phyloP scores from a whole-genome alignment of 1,284 basidiomycete genomes.

The Melanopsichium pennsylvanicum region DNA sequence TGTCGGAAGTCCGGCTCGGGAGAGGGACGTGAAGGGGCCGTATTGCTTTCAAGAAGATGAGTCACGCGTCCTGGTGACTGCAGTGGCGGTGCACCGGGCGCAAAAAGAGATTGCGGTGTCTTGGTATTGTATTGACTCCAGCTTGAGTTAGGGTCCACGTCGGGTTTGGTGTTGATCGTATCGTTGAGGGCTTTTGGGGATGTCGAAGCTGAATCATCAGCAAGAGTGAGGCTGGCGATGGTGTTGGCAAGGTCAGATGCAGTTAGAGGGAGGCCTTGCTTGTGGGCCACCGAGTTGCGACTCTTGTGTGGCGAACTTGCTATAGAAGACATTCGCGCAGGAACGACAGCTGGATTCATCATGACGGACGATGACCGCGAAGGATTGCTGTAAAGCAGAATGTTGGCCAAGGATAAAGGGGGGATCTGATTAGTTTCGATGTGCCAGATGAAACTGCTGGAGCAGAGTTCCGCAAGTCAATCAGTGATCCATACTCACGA shows the following conservation, averaged over 20 bases:
- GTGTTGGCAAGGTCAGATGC: slow-evolving; percentile 48
- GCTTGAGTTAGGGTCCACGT: background rate
- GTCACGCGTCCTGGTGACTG: background rate
- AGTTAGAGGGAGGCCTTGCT: slow-evolving; percentile 7
- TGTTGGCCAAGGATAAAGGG: background rate
- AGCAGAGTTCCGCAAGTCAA: no score
- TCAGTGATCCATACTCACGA: slow-evolving; percentile 29
- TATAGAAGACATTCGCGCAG: slow-evolving; percentile 34
- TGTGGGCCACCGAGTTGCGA: background rate
- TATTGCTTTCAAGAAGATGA: background rate
- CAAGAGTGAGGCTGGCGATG: slow-evolving; percentile 30
- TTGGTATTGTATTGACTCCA: slow-evolving; percentile 1
- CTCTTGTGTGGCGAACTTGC: slow-evolving; percentile 7
- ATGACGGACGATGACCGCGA: slow-evolving; percentile 43
- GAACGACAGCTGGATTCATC: slow-evolving; percentile 26
- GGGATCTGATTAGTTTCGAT: background rate
- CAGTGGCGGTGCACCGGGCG: slow-evolving; percentile 2
- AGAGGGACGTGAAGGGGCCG: background rate
- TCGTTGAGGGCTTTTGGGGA: background rate
- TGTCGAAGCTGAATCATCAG: slow-evolving; percentile 1
- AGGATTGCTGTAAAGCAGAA: slow-evolving; percentile 22
- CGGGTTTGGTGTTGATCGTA: background rate
- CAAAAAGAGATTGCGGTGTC: slow-evolving; percentile 12
- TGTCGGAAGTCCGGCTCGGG: slow-evolving; percentile 8
- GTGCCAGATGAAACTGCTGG: no score